Evolutionary conservation across 2,329 filamentous ascomycete genomes (phyloP).

Genomic region (Escovopsis weberi): DNA sequence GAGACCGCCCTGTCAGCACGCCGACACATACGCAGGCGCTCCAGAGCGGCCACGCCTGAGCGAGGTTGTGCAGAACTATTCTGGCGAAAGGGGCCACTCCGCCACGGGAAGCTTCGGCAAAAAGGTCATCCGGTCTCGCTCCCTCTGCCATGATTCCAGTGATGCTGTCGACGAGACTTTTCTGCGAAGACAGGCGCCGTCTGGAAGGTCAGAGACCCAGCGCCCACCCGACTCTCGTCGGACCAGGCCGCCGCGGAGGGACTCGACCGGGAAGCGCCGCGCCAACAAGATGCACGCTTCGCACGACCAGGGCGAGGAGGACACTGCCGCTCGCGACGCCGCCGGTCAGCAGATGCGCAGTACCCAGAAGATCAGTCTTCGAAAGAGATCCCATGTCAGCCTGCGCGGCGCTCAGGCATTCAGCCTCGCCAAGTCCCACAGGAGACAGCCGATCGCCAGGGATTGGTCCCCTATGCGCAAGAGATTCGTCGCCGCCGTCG

Average conservation of each 20-base stretch:
- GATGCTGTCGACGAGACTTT: no score
- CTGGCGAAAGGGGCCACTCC: conserved; percentile 5
- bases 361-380: conserved; percentile 28
- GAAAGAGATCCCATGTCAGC: conserved; percentile 39
- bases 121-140: background rate
- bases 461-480: conserved; percentile 58
- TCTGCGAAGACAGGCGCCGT: background rate
- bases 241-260: conserved; percentile 2
- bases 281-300: conserved; percentile 2
- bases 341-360: conserved; percentile 12
- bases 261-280: background rate
- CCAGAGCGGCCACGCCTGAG: conserved; percentile 12
- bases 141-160: no score
- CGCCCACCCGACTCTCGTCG: conserved; percentile 5
- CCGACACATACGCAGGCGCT: conserved; percentile 12
- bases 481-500: conserved; percentile 50
- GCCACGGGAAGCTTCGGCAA: conserved; percentile 1
- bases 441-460: conserved; percentile 51
- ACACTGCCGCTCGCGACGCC: conserved; percentile 12
- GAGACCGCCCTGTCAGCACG: conserved; percentile 11
- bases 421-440: conserved; percentile 38
- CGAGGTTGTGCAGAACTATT: conserved; percentile 15
- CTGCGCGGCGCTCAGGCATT: conserved; percentile 34
- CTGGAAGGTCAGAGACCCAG: background rate
- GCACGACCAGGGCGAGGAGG: conserved; percentile 9